Percentiles rank a stretch among this genome's conserved stretches.
Conservation (phyloP, 1,284 basidiomycete genomes). For the Ustilago lituana region DNA sequence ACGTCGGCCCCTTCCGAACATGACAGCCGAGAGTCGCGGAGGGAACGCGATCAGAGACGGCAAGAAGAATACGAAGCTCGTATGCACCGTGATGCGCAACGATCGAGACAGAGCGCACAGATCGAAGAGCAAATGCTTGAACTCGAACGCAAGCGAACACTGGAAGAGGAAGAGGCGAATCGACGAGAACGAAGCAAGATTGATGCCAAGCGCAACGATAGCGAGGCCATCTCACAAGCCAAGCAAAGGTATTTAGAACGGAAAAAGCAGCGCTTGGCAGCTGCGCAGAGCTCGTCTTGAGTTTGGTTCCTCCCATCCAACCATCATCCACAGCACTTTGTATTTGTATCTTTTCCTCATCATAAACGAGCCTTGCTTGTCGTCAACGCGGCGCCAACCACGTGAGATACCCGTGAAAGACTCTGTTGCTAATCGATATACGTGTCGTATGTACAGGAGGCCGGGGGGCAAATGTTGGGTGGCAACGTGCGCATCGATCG, state of each 20-base stretch:
- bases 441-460: conserved; percentile 32
- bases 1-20: not conserved
- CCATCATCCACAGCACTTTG: not conserved
- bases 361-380: too few relatives aligned
- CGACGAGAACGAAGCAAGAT: conserved; percentile 25
- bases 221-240: conserved; percentile 36
- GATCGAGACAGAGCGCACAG: conserved; percentile 41
- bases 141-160: conserved; percentile 36
- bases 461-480: not conserved
- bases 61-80: conserved; percentile 43
- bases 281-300: conserved; percentile 5
- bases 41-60: conserved; percentile 31
- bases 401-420: conserved; percentile 14
- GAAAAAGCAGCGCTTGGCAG: conserved; percentile 42
- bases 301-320: not conserved
- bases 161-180: conserved; percentile 32
- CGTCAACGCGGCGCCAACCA: too few relatives aligned
- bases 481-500: too few relatives aligned
- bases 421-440: not conserved
- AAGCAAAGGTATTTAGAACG: conserved; percentile 68
- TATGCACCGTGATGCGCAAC: conserved; percentile 47
- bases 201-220: conserved; percentile 45
- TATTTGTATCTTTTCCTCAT: conserved; percentile 4
- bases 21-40: conserved; percentile 12
- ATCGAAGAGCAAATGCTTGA: conserved; percentile 60